Evolutionary conservation across 192 early-diverging fungal species (phyloP).

Genomic region (Backusella westeae): DNA sequence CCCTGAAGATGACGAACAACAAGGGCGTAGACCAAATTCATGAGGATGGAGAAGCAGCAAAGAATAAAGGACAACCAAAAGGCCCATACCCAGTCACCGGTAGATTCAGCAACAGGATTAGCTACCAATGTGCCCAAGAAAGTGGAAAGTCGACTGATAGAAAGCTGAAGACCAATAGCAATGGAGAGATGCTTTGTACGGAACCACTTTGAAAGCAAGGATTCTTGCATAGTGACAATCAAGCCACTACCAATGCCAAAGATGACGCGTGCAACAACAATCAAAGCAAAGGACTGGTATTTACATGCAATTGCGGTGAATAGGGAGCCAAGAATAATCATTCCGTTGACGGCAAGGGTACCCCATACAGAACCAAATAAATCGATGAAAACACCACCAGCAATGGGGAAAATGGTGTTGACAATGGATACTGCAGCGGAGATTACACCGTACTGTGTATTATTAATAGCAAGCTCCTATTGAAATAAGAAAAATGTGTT

Average conservation of each 20-base stretch:
- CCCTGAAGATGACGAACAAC: constrained; percentile 47
- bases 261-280: constrained; percentile 53
- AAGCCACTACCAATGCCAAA: constrained; percentile 73
- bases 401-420: constrained; percentile 57
- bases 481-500: background rate
- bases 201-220: constrained; percentile 75
- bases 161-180: constrained; percentile 69
- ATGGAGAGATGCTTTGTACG: constrained; percentile 64
- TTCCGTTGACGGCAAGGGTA: constrained; percentile 49
- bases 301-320: constrained; percentile 51
- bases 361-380: constrained; percentile 59
- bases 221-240: constrained; percentile 76
- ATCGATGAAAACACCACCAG: constrained; percentile 61
- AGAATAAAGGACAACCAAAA: constrained; percentile 54
- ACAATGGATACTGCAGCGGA: constrained; percentile 60
- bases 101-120: constrained; percentile 51
- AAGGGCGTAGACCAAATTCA: constrained; percentile 68
- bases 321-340: constrained; percentile 56
- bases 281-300: constrained; percentile 43
- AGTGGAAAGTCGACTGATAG: constrained; percentile 66
- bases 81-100: constrained; percentile 43
- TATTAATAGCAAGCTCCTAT: constrained; percentile 55
- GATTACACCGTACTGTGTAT: constrained; percentile 61
- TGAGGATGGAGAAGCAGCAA: constrained; percentile 62
- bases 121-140: constrained; percentile 68